phyloP scores from a whole-genome alignment of 805 yeast genomes.

The Candida nemodendra region DNA sequence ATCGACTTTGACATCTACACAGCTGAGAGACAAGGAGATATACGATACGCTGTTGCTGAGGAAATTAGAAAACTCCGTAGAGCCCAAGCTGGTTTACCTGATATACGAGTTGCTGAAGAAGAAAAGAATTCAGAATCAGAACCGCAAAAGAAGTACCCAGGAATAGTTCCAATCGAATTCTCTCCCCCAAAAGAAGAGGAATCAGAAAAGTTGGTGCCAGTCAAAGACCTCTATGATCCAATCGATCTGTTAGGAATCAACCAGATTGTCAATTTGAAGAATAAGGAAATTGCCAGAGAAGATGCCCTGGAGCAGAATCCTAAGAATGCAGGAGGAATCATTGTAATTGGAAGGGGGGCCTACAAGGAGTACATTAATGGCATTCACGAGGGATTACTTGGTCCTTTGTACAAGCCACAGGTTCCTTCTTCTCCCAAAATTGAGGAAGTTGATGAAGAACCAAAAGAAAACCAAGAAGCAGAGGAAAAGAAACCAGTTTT shows the following conservation, averaged over 20 bases:
- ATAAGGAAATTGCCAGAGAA: constrained; percentile 31
- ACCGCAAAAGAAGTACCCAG: constrained; percentile 14
- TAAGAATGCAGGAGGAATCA: constrained; percentile 71
- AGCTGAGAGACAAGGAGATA: constrained; percentile 86
- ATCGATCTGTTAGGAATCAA: constrained; percentile 61
- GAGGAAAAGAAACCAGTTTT: constrained; percentile 42
- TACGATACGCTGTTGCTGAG: constrained; percentile 78
- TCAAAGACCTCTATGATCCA: constrained; percentile 39
- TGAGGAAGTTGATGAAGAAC: constrained; percentile 17
- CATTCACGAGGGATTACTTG: constrained; percentile 89
- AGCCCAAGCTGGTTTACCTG: constrained; percentile 32
- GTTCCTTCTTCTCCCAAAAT: constrained; percentile 4
- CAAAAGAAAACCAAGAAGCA: constrained; percentile 29
- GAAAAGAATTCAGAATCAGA: constrained; percentile 11
- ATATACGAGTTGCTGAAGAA: constrained; percentile 21
- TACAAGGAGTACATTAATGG: constrained; percentile 91
- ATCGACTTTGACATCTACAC: constrained; percentile 76
- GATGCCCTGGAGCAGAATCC: constrained; percentile 48
- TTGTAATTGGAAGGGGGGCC: constrained; percentile 94
- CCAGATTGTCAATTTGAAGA: constrained; percentile 18
- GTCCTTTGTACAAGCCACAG: constrained; percentile 64
- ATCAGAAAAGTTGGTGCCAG: constrained; percentile 27
- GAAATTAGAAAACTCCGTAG: constrained; percentile 70
- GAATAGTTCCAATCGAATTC: constrained; percentile 8
- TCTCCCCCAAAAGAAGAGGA: constrained; percentile 17